These are phyloP conservation scores for Penicillium sp. DNA, from an alignment of 2,329 filamentous ascomycete species.

Conservation along the genomic window DNA sequence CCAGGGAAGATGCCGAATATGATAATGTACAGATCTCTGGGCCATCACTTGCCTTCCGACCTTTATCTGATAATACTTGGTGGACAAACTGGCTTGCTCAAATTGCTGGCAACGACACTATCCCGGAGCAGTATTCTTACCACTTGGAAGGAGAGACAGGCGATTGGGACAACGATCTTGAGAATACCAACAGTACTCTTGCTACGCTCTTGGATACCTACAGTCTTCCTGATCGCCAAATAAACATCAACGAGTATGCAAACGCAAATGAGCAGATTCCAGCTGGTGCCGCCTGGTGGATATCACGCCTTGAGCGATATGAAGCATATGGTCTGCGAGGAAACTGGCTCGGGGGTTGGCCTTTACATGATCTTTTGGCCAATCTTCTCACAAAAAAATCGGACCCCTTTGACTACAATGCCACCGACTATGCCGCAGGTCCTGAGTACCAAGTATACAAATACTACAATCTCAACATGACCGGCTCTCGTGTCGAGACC, in stretches of 20 bases:
- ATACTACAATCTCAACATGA: slow-evolving; percentile 53
- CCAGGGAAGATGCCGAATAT: slow-evolving; percentile 11
- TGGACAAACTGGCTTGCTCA: slow-evolving; percentile 46
- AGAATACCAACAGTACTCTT: slow-evolving; percentile 32
- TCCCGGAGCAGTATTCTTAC: slow-evolving; percentile 52
- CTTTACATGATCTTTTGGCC: slow-evolving; percentile 52
- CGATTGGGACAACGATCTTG: slow-evolving; percentile 32
- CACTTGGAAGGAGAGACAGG: slow-evolving; percentile 44
- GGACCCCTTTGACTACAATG: slow-evolving; percentile 26
- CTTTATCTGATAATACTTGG: slow-evolving; percentile 41
- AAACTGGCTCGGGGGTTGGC: slow-evolving; percentile 50
- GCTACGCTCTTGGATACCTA: slow-evolving; percentile 30
- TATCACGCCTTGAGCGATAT: slow-evolving; percentile 51
- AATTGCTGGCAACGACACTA: slow-evolving; percentile 40
- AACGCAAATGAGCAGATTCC: slow-evolving; percentile 47
- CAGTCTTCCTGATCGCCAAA: slow-evolving; percentile 36
- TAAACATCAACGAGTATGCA: slow-evolving; percentile 58
- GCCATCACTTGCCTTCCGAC: slow-evolving; percentile 42
- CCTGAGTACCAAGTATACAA: slow-evolving; percentile 54
- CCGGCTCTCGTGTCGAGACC: slow-evolving; percentile 45
- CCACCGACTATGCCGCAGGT: slow-evolving; percentile 44
- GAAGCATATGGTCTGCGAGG: slow-evolving; percentile 44
- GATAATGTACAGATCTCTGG: slow-evolving; percentile 40
- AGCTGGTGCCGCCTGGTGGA: slow-evolving; percentile 49
- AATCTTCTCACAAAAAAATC: slow-evolving; percentile 43